These are phyloP conservation scores for Pugionium cornutum DNA, from an alignment of 345 rosid genomes.

Conservation along the genomic window DNA sequence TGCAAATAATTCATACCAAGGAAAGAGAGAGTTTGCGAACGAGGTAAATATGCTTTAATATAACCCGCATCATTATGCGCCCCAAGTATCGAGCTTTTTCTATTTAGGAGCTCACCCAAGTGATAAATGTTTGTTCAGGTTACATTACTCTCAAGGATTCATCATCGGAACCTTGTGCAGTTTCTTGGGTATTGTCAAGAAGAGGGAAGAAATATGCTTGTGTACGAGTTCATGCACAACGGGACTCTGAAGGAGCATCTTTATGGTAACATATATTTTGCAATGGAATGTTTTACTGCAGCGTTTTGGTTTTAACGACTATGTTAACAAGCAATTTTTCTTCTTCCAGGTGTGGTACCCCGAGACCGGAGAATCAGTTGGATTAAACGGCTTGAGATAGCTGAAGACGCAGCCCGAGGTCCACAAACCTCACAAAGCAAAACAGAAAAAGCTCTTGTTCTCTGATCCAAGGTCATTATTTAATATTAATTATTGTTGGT, in stretches of 20 bases:
- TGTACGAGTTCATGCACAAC: slow-evolving; percentile 93
- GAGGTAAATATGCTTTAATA: slow-evolving; percentile 57
- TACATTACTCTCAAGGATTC: slow-evolving; percentile 94
- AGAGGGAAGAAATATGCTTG: slow-evolving; percentile 78
- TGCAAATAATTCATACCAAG: slow-evolving; percentile 78
- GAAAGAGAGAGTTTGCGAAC: slow-evolving; percentile 88
- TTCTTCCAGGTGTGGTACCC: slow-evolving; percentile 56
- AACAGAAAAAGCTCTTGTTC: background rate
- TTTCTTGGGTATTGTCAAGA: slow-evolving; percentile 99
- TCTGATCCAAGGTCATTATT: background rate
- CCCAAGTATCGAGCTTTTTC: background rate
- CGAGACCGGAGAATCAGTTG: slow-evolving; percentile 65
- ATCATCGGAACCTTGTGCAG: slow-evolving; percentile 95
- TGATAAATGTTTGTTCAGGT: slow-evolving; percentile 56
- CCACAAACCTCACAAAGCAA: background rate
- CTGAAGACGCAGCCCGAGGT: slow-evolving; percentile 98
- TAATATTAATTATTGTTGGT: background rate
- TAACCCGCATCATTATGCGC: background rate
- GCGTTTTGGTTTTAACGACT: background rate
- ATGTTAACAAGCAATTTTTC: slow-evolving; percentile 14
- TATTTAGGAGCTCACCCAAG: background rate
- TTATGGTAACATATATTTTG: slow-evolving; percentile 56
- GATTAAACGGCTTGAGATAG: slow-evolving; percentile 95
- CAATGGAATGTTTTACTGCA: background rate
- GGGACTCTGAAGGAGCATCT: slow-evolving; percentile 99